These are phyloP conservation scores for Maudiozyma serrabonitensis DNA, from an alignment of 805 yeast species.

Conservation along the genomic window DNA sequence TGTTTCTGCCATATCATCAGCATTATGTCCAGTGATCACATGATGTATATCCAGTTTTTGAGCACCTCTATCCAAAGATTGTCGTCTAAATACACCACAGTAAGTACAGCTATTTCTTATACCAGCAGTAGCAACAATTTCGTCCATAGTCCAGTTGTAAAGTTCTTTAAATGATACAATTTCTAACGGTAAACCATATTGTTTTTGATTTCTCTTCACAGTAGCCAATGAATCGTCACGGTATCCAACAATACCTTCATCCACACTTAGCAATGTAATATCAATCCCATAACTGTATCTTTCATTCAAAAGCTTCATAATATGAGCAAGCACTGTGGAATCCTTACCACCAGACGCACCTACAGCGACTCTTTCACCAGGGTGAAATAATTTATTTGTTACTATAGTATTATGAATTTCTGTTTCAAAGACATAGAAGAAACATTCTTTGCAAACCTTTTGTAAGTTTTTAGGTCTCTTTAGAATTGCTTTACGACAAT, in stretches of 20 bases:
- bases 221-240: constrained; percentile 96
- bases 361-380: constrained; percentile 85
- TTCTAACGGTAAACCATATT: constrained; percentile 69
- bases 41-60: constrained; percentile 74
- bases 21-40: constrained; percentile 97
- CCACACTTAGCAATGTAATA: constrained; percentile 74
- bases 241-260: constrained; percentile 95
- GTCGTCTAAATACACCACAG: constrained; percentile 95
- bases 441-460: constrained; percentile 84
- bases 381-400: constrained; percentile 54
- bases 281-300: constrained; percentile 81
- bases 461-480: constrained; percentile 87
- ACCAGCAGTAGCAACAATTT: constrained; percentile 90
- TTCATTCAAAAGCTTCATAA: constrained; percentile 79
- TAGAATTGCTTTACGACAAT: constrained; percentile 71
- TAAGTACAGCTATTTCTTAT: constrained; percentile 91
- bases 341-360: constrained; percentile 99
- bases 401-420: constrained; percentile 89
- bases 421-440: constrained; percentile 82
- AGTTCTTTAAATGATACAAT: constrained; percentile 80
- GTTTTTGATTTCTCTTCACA: constrained; percentile 83
- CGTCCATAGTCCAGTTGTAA: constrained; percentile 98
- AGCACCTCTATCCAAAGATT: constrained; percentile 94
- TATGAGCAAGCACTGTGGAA: constrained; percentile 87
- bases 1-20: constrained; percentile 99